Evolutionary conservation across 441 rosid genomes (phyloP), one percentile per base, ranked within the genome.

Genomic region (Breynia disticha): DNA sequence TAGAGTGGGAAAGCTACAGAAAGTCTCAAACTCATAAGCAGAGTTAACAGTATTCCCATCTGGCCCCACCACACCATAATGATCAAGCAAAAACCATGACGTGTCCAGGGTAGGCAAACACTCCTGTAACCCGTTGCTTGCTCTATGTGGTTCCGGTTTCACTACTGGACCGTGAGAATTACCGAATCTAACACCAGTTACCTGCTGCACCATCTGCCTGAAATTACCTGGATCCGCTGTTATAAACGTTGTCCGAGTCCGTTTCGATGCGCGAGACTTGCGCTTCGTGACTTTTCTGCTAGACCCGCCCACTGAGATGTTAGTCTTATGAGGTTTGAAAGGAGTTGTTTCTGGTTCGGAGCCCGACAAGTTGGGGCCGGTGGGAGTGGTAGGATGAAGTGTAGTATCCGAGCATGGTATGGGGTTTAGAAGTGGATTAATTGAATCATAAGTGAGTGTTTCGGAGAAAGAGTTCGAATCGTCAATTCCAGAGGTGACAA

Each of bases 201-300:
- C 86, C 79, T 84, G 90, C 63, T 90, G 97, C 74, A 90, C 97
- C 95, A 84, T 82, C 78, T 82, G 84, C 56, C 95, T 69, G 75
- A 90, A 90, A 59, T 80, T 81, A 2, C 87, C 95, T 44, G 87
- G 82, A 48, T 90, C 95, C 28, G 94, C 97, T 3, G 81, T 61
- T 42, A 86, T 90, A 61, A 86, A 86, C 17, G 97, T 86, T 0
- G 94, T 90, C 61, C 75, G 88, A 20, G 88, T 80, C 53, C 77
- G 67, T 71, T 84, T 90, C 5, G 84, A 60, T 0, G 84, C 76
- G 7, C 95, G 77, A 0, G 97, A 58, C 64, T 83, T 81, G 16
- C 89, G 79, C 19, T 84, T 86, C 59, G 76, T 16, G 7, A 76
- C 76, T 66, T 71, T 82, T 12, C 70, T 86, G 5, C 64, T 9